Conservation (phyloP, 2,329 filamentous ascomycete species). For the Fusarium concolor region DNA sequence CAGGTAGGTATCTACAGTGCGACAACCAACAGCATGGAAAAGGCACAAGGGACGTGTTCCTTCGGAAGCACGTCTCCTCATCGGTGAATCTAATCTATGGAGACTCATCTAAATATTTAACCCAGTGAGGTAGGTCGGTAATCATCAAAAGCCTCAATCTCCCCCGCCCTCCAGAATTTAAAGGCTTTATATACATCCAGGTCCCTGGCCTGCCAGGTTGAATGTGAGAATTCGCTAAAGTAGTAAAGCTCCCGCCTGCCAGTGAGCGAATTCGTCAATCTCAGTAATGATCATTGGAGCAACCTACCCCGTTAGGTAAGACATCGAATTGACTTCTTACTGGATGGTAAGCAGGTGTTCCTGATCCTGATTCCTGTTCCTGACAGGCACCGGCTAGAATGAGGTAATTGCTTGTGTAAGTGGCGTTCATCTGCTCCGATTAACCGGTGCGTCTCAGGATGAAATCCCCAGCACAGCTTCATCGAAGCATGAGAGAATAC, state of each 20-base stretch:
- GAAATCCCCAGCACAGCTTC: conserved; percentile 1
- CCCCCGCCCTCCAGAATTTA: conserved; percentile 21
- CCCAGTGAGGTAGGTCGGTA: conserved; percentile 14
- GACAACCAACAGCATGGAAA: background rate
- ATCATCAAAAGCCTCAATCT: conserved; percentile 14
- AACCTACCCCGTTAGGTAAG: conserved; percentile 36
- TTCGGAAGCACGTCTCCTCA: conserved; percentile 18
- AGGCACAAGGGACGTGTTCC: conserved; percentile 5
- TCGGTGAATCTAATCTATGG: background rate
- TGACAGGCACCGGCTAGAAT: conserved; percentile 27
- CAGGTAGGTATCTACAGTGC: background rate
- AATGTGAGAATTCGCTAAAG: conserved; percentile 16
- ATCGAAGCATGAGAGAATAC: conserved; percentile 1
- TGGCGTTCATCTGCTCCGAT: conserved; percentile 17
- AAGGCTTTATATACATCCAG: conserved; percentile 15
- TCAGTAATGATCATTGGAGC: conserved; percentile 8
- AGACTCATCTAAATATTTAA: conserved; percentile 6
- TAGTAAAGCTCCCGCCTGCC: conserved; percentile 30
- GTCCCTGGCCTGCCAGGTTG: conserved; percentile 27
- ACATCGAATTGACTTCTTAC: conserved; percentile 8
- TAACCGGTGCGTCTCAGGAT: conserved; percentile 10
- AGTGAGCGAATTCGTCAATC: conserved; percentile 30
- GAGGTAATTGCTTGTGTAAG: conserved; percentile 17
- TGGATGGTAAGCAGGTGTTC: background rate
- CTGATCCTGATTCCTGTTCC: conserved; percentile 3